Conservation (phyloP, 176 grass and related monocot species). For the Coix lacrymajobi region DNA sequence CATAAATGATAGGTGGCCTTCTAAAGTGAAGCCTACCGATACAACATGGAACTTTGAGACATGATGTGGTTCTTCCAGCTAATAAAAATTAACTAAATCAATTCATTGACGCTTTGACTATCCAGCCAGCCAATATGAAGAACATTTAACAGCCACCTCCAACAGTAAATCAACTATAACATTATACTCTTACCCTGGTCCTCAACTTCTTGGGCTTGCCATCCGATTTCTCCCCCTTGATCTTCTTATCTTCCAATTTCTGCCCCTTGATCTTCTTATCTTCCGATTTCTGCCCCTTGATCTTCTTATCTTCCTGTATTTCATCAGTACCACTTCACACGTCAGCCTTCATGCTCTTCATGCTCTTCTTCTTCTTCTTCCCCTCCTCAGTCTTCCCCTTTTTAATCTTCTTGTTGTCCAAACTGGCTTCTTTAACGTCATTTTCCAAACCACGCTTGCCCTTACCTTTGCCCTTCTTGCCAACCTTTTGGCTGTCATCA, state of each 20-base stretch:
- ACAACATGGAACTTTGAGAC: background rate
- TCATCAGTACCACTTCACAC: background rate
- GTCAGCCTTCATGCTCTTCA: slow-evolving; percentile 25
- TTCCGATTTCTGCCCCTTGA: slow-evolving; percentile 22
- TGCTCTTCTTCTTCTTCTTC: slow-evolving; percentile 37
- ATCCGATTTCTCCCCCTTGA: slow-evolving; percentile 21
- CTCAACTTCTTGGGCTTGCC: slow-evolving; percentile 35
- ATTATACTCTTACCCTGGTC: slow-evolving; percentile 28
- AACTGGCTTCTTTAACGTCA: background rate
- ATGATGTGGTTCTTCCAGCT: background rate
- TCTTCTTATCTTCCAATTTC: slow-evolving; percentile 42
- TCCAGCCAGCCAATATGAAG: background rate
- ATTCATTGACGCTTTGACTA: background rate
- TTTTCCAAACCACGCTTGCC: background rate
- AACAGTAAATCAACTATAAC: background rate
- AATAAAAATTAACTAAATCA: background rate
- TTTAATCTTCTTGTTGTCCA: background rate
- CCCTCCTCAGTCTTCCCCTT: background rate
- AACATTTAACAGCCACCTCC: background rate
- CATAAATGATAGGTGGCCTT: background rate
- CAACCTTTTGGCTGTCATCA: background rate
- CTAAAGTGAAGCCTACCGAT: background rate
- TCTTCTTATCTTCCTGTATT: slow-evolving; percentile 31
- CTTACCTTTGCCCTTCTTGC: background rate
- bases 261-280: slow-evolving; percentile 32